Evolutionary conservation across 352 stramenopile species (phyloP).

Genomic region (Globisporangium irregulare): DNA sequence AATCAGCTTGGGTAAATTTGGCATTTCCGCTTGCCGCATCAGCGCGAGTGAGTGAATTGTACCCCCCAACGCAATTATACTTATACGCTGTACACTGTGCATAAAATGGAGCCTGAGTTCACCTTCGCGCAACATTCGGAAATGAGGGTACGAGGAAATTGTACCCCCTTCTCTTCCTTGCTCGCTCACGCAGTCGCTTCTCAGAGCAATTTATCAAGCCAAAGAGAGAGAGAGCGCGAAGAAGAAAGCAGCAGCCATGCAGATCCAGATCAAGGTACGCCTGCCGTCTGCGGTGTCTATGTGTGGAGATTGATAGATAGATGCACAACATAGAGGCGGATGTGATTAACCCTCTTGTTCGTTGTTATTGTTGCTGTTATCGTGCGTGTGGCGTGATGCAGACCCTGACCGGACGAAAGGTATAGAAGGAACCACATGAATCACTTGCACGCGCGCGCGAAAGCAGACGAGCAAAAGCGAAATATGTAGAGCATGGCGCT

Average conservation of each 20-base stretch:
- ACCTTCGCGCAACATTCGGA: slow-evolving; percentile 8
- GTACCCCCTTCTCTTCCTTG: neutral
- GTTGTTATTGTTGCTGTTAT: neutral
- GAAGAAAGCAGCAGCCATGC: slow-evolving; percentile 34
- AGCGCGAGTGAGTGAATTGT: neutral
- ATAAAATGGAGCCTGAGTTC: neutral
- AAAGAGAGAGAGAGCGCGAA: neutral
- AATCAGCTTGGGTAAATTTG: neutral
- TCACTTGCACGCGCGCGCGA: neutral
- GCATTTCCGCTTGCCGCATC: slow-evolving; percentile 1
- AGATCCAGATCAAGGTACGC: slow-evolving; percentile 85
- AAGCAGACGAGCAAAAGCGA: neutral
- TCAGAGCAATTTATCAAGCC: slow-evolving; percentile 15
- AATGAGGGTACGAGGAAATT: neutral
- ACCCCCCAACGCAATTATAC: neutral
- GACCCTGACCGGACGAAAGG: slow-evolving; percentile 85
- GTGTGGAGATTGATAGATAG: neutral
- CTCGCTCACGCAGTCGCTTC: neutral
- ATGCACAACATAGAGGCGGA: neutral
- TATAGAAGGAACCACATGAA: slow-evolving; percentile 9
- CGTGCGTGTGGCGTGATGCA: slow-evolving; percentile 21
- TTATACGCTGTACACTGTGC: neutral
- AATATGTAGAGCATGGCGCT: neutral
- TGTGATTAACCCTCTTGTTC: neutral
- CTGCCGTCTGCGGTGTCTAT: neutral